Evolutionary conservation across 164 flowering plant species (phyloP).

Genomic region (Kingdonia uniflora): DNA sequence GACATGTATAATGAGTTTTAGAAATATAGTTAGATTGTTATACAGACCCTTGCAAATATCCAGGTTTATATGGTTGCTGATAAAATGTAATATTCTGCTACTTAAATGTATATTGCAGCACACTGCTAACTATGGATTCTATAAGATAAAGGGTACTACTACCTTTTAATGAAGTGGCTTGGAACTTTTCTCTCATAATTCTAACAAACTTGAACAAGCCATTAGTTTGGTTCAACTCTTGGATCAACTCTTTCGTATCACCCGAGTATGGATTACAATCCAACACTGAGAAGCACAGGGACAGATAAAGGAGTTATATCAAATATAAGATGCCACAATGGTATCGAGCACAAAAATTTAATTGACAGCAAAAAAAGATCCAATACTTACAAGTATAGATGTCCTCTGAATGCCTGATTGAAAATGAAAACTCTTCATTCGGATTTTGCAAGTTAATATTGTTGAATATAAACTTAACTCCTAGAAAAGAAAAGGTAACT

Average conservation of each 20-base stretch:
- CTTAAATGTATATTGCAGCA: no score
- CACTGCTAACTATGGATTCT: no score
- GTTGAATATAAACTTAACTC: conserved; percentile 77
- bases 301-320: background rate
- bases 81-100: no score
- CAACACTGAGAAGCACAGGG: conserved; percentile 42
- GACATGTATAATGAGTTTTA: no score
- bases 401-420: conserved; percentile 55
- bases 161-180: conserved; percentile 54
- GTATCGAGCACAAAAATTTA: no score
- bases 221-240: conserved; percentile 72
- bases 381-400: conserved; percentile 60
- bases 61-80: no score
- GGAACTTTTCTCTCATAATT: conserved; percentile 71
- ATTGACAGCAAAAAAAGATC: background rate
- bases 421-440: conserved; percentile 54
- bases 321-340: no score
- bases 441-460: conserved; percentile 46
- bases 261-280: conserved; percentile 53
- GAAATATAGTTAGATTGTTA: no score
- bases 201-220: conserved; percentile 81
- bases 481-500: conserved; percentile 19
- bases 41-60: no score
- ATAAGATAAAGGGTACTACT: conserved; percentile 3
- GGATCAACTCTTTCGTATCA: conserved; percentile 43